Percentiles rank a stretch among this genome's conserved stretches.
Conservation (phyloP, 108 stramenopile genomes). For the Conticribra guillardii region DNA sequence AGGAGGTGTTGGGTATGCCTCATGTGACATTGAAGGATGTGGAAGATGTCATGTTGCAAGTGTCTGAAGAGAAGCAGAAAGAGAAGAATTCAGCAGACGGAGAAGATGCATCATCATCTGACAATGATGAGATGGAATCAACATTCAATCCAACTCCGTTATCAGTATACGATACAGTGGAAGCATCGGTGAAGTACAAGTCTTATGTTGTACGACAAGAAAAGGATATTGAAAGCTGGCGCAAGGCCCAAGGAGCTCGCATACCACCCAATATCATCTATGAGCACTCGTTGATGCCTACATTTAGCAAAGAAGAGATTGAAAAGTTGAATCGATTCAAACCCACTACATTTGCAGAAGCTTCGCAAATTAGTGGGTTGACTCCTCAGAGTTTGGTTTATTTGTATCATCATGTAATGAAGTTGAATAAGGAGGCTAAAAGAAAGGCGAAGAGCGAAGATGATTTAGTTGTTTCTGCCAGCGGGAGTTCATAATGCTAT, state of each 20-base stretch:
- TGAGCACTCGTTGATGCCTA: slow-evolving; percentile 75
- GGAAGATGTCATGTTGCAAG: slow-evolving; percentile 76
- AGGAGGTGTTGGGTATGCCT: slow-evolving; percentile 89
- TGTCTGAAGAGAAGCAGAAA: slow-evolving; percentile 44
- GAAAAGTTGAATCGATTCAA: slow-evolving; percentile 76
- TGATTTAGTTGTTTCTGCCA: too few species aligned
- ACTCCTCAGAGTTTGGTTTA: slow-evolving; percentile 95
- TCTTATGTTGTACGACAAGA: slow-evolving; percentile 87
- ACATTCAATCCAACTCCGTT: slow-evolving; percentile 50
- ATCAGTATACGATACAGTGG: slow-evolving; percentile 91
- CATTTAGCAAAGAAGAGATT: slow-evolving; percentile 91
- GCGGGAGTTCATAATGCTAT: slow-evolving; percentile 1
- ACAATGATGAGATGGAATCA: slow-evolving; percentile 10
- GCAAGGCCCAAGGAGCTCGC: slow-evolving; percentile 82
- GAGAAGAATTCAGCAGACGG: not conserved
- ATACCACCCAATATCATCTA: slow-evolving; percentile 92
- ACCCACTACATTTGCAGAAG: slow-evolving; percentile 92
- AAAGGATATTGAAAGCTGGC: slow-evolving; percentile 94
- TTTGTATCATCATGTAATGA: slow-evolving; percentile 88
- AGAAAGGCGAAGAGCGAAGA: slow-evolving; percentile 25
- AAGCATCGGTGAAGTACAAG: slow-evolving; percentile 92
- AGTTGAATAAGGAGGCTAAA: slow-evolving; percentile 69
- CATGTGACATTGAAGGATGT: slow-evolving; percentile 81
- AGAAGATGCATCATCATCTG: slow-evolving; percentile 9
- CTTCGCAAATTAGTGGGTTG: slow-evolving; percentile 92